A percentile compares a stretch with the other conserved stretches of the same genome.
Conservation (phyloP, 2,329 filamentous ascomycete genomes). For the Rosellinia necatrix region DNA sequence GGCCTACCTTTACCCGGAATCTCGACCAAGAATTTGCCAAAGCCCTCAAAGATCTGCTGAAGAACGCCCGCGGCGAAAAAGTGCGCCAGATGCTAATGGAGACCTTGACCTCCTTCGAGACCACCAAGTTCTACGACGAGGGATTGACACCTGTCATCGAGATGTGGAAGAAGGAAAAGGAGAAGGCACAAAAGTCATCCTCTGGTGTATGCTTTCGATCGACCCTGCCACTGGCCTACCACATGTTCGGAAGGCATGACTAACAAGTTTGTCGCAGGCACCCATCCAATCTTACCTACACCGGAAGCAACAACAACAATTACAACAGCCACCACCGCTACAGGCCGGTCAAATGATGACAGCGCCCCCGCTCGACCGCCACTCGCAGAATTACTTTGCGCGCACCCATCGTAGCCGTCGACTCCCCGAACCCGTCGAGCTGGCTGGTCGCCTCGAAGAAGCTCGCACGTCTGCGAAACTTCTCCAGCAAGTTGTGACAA, state of each 20-base stretch:
- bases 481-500: constrained; percentile 88
- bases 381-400: constrained; percentile 63
- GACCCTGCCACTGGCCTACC: neutral
- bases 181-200: constrained; percentile 57
- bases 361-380: constrained; percentile 48
- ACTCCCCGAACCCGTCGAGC: constrained; percentile 73
- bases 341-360: constrained; percentile 47
- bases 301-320: neutral
- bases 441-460: constrained; percentile 84
- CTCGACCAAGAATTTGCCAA: constrained; percentile 83
- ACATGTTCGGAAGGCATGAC: constrained; percentile 25
- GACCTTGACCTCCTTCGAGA: constrained; percentile 79
- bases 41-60: constrained; percentile 74
- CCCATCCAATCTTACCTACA: constrained; percentile 21
- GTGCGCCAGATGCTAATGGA: constrained; percentile 88
- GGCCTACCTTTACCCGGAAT: constrained; percentile 86
- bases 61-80: constrained; percentile 70
- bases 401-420: constrained; percentile 53
- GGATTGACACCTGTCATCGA: constrained; percentile 71
- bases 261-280: constrained; percentile 15
- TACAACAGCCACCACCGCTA: constrained; percentile 31
- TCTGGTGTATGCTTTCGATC: constrained; percentile 48
- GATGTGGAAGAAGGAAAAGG: constrained; percentile 92
- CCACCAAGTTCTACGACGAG: constrained; percentile 73
- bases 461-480: constrained; percentile 88